Conservation (phyloP, 192 early-diverging fungal genomes). For the Spinellus fusiger region DNA sequence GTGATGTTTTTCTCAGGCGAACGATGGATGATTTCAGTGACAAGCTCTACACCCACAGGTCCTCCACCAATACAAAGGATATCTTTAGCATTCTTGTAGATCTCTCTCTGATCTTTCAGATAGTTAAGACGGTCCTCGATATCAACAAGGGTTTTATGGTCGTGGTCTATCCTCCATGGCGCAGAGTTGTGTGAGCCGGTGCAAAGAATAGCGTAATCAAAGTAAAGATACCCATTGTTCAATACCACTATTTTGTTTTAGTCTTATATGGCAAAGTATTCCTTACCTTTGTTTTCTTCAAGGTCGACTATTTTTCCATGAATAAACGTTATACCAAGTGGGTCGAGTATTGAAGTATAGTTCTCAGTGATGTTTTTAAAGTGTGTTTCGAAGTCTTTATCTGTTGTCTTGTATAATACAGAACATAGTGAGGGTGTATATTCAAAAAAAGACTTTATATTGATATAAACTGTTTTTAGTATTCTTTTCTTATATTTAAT, state of each 20-base stretch:
- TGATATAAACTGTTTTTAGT: not conserved
- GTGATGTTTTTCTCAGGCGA: not conserved
- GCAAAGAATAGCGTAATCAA: slow-evolving; percentile 1
- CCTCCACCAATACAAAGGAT: slow-evolving; percentile 18
- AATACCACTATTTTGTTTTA: not conserved
- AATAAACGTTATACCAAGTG: not conserved
- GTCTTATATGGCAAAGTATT: not conserved
- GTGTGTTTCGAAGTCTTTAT: not conserved
- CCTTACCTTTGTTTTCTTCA: slow-evolving; percentile 5
- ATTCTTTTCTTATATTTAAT: not conserved
- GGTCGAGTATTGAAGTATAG: not conserved
- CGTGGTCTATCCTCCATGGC: slow-evolving; percentile 6
- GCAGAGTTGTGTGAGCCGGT: slow-evolving; percentile 7
- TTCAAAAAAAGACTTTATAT: slow-evolving; percentile 11
- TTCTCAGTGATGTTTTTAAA: slow-evolving; percentile 3
- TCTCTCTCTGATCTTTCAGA: not conserved
- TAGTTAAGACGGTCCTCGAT: not conserved
- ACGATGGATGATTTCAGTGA: not conserved
- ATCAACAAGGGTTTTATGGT: not conserved
- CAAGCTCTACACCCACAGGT: slow-evolving; percentile 8
- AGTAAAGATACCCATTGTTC: not conserved
- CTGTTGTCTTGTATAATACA: not conserved
- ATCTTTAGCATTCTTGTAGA: not conserved
- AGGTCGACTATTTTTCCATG: slow-evolving; percentile 4
- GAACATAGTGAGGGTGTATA: slow-evolving; percentile 13